Conservation (phyloP, 2,329 filamentous ascomycete species). For the Trichoderma endophyticum region DNA sequence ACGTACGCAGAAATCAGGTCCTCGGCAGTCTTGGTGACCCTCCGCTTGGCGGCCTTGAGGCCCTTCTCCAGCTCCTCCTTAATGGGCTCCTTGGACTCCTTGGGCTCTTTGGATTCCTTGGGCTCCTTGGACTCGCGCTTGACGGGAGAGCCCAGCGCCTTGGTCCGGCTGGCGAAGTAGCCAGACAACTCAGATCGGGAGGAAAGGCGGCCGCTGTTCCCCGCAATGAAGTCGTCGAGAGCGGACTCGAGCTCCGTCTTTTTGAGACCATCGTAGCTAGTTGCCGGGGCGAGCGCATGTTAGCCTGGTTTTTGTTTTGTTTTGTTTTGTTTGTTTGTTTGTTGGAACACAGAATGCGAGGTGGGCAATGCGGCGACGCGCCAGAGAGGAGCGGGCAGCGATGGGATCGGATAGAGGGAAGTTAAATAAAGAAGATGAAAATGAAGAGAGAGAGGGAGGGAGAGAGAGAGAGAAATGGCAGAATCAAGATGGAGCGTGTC, state of each 20-base stretch:
- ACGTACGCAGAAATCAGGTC: conserved; percentile 48
- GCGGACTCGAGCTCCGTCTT: conserved; percentile 76
- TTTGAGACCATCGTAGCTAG: conserved; percentile 65
- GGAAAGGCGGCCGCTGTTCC: conserved; percentile 63
- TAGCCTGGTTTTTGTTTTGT: conserved; percentile 10
- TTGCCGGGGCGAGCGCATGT: conserved; percentile 14
- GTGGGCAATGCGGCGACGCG: neutral
- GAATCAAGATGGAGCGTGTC: neutral
- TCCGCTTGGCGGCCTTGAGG: conserved; percentile 47
- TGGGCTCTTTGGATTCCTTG: conserved; percentile 32
- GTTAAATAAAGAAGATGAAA: neutral
- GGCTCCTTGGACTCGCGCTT: conserved; percentile 51
- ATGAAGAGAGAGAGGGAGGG: neutral
- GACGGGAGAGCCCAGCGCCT: conserved; percentile 57
- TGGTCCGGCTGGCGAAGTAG: conserved; percentile 70
- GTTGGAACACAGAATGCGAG: neutral
- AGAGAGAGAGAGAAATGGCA: neutral
- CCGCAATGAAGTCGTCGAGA: conserved; percentile 69
- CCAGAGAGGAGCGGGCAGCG: neutral
- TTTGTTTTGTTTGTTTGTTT: neutral
- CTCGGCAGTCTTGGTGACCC: conserved; percentile 43
- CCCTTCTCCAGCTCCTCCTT: conserved; percentile 37
- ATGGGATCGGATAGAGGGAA: neutral
- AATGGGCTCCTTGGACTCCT: conserved; percentile 35
- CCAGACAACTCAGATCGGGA: conserved; percentile 62